Base-by-base conservation (phyloP, 2,329 filamentous ascomycete species). In the Stachybotrys elegans region DNA sequence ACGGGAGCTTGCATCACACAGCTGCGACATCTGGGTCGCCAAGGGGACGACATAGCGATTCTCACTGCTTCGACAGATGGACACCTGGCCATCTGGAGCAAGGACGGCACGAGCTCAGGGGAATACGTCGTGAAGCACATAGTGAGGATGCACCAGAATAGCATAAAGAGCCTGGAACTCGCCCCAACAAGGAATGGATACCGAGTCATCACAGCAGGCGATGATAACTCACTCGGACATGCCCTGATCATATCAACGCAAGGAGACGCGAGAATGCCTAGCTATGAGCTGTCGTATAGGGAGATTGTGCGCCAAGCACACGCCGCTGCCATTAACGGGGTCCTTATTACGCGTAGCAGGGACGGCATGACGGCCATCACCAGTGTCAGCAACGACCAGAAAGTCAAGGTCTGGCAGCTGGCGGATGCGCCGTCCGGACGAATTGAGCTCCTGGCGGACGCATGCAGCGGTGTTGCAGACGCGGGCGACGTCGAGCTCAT, bases 11-110 rank as follows among this genome's bases (percentile, higher is more conserved):
- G 90, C 56, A 69, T 95, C 22, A 93, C 85, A 6, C 83, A 92
- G 59, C 51, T 76, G 40, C 62, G 69, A 6, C 68, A 76, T 45
- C 61, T 81, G 27, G 50, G 51, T 35, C n/a, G 31, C 19, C n/a
- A n/a, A n/a, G 37, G 56, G 43, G 22, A 46, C 20, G 52, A 57
- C 3, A 55, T 46, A 1, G 63, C 63, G 8, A 54, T 86, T 20
- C 62, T 89, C 17, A 89, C 87, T 2, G 81, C 84, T 1, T 84
- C 86, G 2, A 95, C 92, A 1, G 92, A 97, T 59, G 92, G 92
- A 0, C 76, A 85, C 53, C 56, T 94, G 50, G 53, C 55, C 14
- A 51, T 63, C 20, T 66, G 63, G 63, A 51, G 51, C 29, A 52
- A 48, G 7, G 43, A 48, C 19, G 46, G 43, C 11, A 35, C 13